phyloP scores from a whole-genome alignment of 306 rosid genomes.

The Medicago arabica region DNA sequence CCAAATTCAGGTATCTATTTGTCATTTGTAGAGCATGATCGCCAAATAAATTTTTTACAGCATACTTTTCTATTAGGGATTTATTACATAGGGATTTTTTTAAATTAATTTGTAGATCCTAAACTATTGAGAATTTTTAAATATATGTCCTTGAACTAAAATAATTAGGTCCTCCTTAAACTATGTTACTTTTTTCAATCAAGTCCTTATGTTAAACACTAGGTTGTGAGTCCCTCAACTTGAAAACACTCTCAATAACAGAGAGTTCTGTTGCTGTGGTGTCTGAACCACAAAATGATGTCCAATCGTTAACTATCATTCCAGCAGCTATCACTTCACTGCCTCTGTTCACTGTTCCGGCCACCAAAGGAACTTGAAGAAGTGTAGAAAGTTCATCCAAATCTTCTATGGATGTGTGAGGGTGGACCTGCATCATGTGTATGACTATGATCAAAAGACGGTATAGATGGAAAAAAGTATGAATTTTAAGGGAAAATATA shows the following conservation, averaged over 20 bases:
- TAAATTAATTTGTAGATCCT: no score
- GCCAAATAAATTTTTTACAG: no score
- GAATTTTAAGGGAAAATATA: background rate
- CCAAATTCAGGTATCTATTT: no score
- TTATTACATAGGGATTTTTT: no score
- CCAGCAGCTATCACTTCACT: slow-evolving; percentile 93
- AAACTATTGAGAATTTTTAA: no score
- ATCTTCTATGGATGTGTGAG: slow-evolving; percentile 91
- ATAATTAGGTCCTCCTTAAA: no score
- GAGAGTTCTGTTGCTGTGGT: slow-evolving; percentile 95
- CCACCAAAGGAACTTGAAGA: slow-evolving; percentile 93
- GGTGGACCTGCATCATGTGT: slow-evolving; percentile 74
- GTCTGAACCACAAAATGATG: slow-evolving; percentile 92
- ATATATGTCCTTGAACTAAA: no score
- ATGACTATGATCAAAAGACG: slow-evolving; percentile 22
- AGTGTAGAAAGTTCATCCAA: slow-evolving; percentile 93
- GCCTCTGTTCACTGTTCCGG: slow-evolving; percentile 90
- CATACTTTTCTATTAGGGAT: no score
- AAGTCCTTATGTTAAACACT: no score
- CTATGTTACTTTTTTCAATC: no score
- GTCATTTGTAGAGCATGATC: no score
- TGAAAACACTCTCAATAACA: slow-evolving; percentile 89
- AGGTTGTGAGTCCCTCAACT: slow-evolving; percentile 86
- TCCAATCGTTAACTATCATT: slow-evolving; percentile 90
- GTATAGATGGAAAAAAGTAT: background rate